Evolutionary conservation across 805 yeast species (phyloP).

Genomic region (Cyberlindnera xylosilytica): DNA sequence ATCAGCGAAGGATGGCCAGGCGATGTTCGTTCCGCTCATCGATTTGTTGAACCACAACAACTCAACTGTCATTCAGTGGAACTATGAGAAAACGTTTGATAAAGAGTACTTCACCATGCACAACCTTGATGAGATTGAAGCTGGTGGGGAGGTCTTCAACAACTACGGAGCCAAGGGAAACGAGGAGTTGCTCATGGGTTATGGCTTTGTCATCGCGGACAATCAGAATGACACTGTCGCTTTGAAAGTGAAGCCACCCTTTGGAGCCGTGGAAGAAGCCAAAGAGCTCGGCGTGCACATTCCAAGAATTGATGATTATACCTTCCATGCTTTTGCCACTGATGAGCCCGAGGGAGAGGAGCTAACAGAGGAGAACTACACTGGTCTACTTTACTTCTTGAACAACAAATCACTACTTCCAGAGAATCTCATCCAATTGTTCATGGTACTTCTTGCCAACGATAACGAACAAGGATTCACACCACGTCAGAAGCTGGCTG

Average conservation of each 20-base stretch:
- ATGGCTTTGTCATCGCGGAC: conserved; percentile 56
- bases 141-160: conserved; percentile 56
- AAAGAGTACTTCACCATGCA: conserved; percentile 21
- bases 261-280: conserved; percentile 29
- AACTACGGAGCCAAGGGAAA: conserved; percentile 91
- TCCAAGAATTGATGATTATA: conserved; percentile 38
- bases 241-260: conserved; percentile 51
- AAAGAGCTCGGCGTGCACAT: conserved; percentile 34
- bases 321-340: conserved; percentile 35
- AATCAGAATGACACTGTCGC: conserved; percentile 65
- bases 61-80: conserved; percentile 66
- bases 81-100: conserved; percentile 20
- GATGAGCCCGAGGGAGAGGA: conserved; percentile 12
- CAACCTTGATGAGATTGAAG: conserved; percentile 13
- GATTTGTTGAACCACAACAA: conserved; percentile 78
- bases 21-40: conserved; percentile 73
- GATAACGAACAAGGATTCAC: conserved; percentile 35
- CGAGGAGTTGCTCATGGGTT: conserved; percentile 79
- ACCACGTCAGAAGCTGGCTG: conserved; percentile 54
- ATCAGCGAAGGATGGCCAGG: conserved; percentile 38
- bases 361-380: conserved; percentile 21
- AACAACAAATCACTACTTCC: conserved; percentile 25
- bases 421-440: conserved; percentile 29
- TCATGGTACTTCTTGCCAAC: conserved; percentile 32
- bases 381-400: conserved; percentile 33